These are phyloP conservation scores for Podila minutissima DNA, from an alignment of 192 early-diverging fungal species.

Conservation along the genomic window DNA sequence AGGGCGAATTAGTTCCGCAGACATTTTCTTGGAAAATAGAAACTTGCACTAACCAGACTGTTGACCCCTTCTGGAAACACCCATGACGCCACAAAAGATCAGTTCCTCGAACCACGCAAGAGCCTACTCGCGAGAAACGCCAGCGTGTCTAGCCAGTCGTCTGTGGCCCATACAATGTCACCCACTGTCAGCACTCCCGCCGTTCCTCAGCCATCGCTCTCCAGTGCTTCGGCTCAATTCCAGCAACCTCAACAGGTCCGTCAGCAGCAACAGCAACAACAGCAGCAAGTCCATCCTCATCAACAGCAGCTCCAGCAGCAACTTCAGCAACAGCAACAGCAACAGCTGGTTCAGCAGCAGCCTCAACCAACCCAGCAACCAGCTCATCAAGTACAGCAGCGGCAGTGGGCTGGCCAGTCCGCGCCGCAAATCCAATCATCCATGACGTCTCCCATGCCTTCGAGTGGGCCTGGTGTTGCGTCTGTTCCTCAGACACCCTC, in stretches of 20 bases:
- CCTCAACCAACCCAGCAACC: background rate
- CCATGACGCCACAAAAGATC: constrained; percentile 12
- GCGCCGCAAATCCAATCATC: background rate
- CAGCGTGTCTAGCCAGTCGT: constrained; percentile 35
- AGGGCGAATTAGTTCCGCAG: background rate
- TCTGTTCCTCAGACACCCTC: background rate
- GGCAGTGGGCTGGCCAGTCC: background rate
- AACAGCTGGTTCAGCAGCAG: constrained; percentile 8
- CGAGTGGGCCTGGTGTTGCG: background rate
- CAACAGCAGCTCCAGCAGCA: constrained; percentile 13
- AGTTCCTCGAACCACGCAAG: constrained; percentile 25
- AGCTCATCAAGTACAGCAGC: constrained; percentile 2
- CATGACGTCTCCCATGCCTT: background rate
- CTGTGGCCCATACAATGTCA: background rate
- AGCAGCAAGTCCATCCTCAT: constrained; percentile 14
- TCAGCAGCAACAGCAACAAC: constrained; percentile 11
- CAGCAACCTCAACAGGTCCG: constrained; percentile 21
- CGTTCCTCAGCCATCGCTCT: constrained; percentile 5
- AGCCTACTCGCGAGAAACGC: constrained; percentile 6
- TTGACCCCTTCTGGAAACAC: too few relatives aligned
- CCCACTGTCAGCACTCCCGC: constrained; percentile 12
- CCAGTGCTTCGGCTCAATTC: constrained; percentile 3
- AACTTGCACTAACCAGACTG: too few relatives aligned
- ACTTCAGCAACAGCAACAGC: constrained; percentile 6
- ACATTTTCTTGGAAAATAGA: background rate